These are phyloP conservation scores for Annulohypoxylon bovei DNA, from an alignment of 495 filamentous ascomycete species.

Conservation along the genomic window DNA sequence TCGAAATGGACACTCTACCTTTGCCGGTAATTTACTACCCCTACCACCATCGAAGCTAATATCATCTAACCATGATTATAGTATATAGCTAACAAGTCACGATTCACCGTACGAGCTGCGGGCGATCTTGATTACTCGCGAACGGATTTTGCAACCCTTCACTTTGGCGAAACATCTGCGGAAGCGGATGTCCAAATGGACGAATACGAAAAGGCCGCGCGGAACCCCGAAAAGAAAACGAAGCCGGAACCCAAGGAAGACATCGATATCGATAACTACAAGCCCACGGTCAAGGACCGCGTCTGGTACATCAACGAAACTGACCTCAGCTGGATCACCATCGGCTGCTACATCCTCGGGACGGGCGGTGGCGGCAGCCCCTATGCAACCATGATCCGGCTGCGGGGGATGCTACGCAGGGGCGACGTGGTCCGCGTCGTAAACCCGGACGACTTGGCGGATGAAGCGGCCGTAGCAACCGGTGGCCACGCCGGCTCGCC, in stretches of 20 bases:
- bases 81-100: conserved; percentile 62
- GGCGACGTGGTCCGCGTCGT: conserved; percentile 60
- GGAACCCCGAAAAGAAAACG: conserved; percentile 13
- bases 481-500: conserved; percentile 61
- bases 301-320: conserved; percentile 65
- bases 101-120: conserved; percentile 61
- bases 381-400: conserved; percentile 55
- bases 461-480: conserved; percentile 56
- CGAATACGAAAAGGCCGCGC: conserved; percentile 38
- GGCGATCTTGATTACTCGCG: conserved; percentile 61
- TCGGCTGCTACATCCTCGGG: conserved; percentile 70
- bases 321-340: conserved; percentile 66
- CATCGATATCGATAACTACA: conserved; percentile 60
- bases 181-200: conserved; percentile 32
- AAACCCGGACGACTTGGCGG: conserved; percentile 52
- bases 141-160: conserved; percentile 33
- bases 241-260: conserved; percentile 30
- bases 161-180: conserved; percentile 19
- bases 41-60: background rate
- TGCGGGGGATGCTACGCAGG: conserved; percentile 56
- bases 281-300: conserved; percentile 59
- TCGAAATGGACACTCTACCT: conserved; percentile 57
- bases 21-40: conserved; percentile 33
- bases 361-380: conserved; percentile 67
- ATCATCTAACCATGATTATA: conserved; percentile 21